Conservation (phyloP, 2,329 filamentous ascomycete genomes). For the Periconia sp. region DNA sequence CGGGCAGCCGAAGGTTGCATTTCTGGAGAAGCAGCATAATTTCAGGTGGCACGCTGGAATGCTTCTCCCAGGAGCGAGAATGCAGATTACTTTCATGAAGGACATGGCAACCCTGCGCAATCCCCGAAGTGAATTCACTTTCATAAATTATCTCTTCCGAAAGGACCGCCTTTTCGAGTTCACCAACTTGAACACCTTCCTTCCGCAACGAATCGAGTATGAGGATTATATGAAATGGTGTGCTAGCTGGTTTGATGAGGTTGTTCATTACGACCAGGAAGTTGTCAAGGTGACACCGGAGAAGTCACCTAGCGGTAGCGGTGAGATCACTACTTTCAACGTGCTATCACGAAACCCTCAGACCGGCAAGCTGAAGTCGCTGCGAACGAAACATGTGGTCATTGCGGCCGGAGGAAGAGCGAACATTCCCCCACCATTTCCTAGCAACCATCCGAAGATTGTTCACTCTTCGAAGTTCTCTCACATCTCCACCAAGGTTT, state of each 20-base stretch:
- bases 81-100: slow-evolving; percentile 98
- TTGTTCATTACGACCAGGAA: slow-evolving; percentile 79
- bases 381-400: slow-evolving; percentile 71
- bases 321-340: slow-evolving; percentile 67
- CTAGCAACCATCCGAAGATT: slow-evolving; percentile 72
- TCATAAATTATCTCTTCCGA: slow-evolving; percentile 89
- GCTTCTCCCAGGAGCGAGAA: slow-evolving; percentile 89
- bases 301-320: slow-evolving; percentile 51
- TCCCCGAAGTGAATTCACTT: slow-evolving; percentile 90
- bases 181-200: slow-evolving; percentile 86
- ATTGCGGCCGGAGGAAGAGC: slow-evolving; percentile 72
- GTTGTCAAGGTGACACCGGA: slow-evolving; percentile 74
- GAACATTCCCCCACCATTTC: slow-evolving; percentile 73
- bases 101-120: slow-evolving; percentile 90
- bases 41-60: slow-evolving; percentile 97
- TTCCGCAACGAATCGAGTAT: slow-evolving; percentile 85
- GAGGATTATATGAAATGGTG: slow-evolving; percentile 97
- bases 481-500: slow-evolving; percentile 65
- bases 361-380: slow-evolving; percentile 61
- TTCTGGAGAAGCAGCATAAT: slow-evolving; percentile 81
- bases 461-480: slow-evolving; percentile 91
- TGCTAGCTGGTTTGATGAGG: slow-evolving; percentile 74
- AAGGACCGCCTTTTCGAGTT: slow-evolving; percentile 86
- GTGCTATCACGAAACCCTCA: slow-evolving; percentile 69
- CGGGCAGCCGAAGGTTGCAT: slow-evolving; percentile 73